These are phyloP conservation scores for Alternaria triticina DNA, from an alignment of 2,329 filamentous ascomycete genomes.

Conservation along the genomic window DNA sequence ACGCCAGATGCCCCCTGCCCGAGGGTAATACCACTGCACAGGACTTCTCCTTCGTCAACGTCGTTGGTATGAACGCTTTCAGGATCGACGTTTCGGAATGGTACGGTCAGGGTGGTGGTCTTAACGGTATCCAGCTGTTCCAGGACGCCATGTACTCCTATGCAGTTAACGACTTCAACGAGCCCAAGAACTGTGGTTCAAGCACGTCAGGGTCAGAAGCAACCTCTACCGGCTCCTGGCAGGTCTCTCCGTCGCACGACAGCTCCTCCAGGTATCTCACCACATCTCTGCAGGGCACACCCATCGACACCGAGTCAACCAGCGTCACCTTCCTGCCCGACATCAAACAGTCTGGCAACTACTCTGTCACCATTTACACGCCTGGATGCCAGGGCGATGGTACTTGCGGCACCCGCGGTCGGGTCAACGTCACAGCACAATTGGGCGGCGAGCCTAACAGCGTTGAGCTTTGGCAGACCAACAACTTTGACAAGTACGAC, in stretches of 20 bases:
- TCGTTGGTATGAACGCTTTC: conserved; percentile 89
- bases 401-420: conserved; percentile 77
- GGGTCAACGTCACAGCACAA: conserved; percentile 78
- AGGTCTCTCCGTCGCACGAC: conserved; percentile 67
- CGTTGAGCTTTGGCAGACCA: conserved; percentile 81
- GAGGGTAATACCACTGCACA: conserved; percentile 72
- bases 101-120: conserved; percentile 84
- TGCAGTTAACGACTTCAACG: conserved; percentile 86
- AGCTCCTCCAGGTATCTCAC: conserved; percentile 81
- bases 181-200: conserved; percentile 76
- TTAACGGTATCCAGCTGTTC: conserved; percentile 86
- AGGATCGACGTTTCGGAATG: conserved; percentile 84
- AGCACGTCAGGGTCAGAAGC: conserved; percentile 64
- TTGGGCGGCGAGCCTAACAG: conserved; percentile 62
- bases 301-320: conserved; percentile 64
- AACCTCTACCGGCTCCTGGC: conserved; percentile 77
- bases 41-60: conserved; percentile 91
- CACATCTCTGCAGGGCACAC: conserved; percentile 64
- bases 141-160: conserved; percentile 85
- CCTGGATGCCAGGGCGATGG: conserved; percentile 85
- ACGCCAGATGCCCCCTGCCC: conserved; percentile 83
- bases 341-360: conserved; percentile 87
- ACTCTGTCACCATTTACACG: conserved; percentile 89
- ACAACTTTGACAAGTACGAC: conserved; percentile 96
- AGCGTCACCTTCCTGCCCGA: conserved; percentile 82